Evolutionary conservation across 2,329 filamentous ascomycete species (phyloP), one percentile per base, ranked within the genome.

Genomic region (Ascochyta koolunga): DNA sequence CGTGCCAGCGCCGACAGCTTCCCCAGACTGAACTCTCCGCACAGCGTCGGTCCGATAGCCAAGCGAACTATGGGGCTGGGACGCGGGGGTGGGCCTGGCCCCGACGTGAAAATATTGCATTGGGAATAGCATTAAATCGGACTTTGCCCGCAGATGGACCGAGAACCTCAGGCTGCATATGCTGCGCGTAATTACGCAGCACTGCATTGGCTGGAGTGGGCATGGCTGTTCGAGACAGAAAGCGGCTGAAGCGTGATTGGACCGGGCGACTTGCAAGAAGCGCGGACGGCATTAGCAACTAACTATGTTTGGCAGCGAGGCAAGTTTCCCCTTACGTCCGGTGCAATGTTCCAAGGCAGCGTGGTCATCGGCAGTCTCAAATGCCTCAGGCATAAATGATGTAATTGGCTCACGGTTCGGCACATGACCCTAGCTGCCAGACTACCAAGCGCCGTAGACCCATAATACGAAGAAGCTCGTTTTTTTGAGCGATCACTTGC

Each of bases 51-150:
- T 22, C 44, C 40, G 39, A 54, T 49, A n/a, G 9, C 10, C 35
- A 39, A 54, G 51, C 40, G 40, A 43, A 54, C 32, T 35, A 44
- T 16, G 51, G 51, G 50, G 51, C 21, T 35, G 35, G 31, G 18
- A 45, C 35, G 51, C 40, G 51, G 51, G 51, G 44, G 45, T 49
- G 40, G 51, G 27, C 24, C 39, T 40, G 19, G 27, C 27, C 44
- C 29, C 35, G 27, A 44, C 15, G n/a, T 18, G 35, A 44, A 29
- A n/a, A 37, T 11, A 1, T 19, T 31, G 38, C 39, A 22, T 42
- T 36, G 51, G 16, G 40, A 44, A 19, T 19, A 43, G 38, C 11
- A 32, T 47, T 39, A 27, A 15, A 19, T 39, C 36, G 18, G 25
- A 19, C 18, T 39, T 27, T 44, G 33, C 35, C 35, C 8, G 21